phyloP scores from a whole-genome alignment of 2,329 filamentous ascomycete genomes.

The Paraphaeosphaeria sporulosa region DNA sequence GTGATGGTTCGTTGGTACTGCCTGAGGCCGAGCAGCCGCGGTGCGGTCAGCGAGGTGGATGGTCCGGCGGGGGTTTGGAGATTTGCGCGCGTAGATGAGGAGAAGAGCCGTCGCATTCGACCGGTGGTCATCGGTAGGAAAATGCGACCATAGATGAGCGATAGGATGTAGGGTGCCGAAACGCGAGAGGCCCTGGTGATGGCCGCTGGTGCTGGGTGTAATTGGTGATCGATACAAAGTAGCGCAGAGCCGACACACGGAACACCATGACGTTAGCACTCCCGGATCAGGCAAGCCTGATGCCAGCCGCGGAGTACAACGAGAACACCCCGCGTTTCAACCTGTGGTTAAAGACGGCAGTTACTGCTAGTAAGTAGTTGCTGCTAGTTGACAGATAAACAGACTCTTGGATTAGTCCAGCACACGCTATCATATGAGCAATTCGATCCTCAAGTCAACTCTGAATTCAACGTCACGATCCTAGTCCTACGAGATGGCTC shows the following conservation, averaged over 20 bases:
- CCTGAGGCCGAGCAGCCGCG: constrained; percentile 40
- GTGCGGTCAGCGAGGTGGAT: constrained; percentile 32
- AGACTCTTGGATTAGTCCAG: background rate
- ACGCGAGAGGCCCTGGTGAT: constrained; percentile 2
- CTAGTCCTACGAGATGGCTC: constrained; percentile 25
- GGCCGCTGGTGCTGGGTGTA: constrained; percentile 4
- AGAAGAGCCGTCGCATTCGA: constrained; percentile 56
- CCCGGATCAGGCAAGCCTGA: background rate
- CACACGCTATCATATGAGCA: background rate
- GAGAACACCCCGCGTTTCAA: constrained; percentile 13
- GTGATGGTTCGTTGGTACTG: constrained; percentile 45
- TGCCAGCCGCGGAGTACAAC: background rate
- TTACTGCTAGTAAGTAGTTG: background rate
- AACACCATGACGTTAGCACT: constrained; percentile 20
- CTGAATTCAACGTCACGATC: constrained; percentile 1
- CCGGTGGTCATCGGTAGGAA: constrained; percentile 50
- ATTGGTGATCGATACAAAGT: constrained; percentile 8
- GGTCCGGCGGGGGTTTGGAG: constrained; percentile 31
- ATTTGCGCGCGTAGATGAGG: constrained; percentile 49
- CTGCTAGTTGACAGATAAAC: background rate
- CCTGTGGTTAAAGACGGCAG: constrained; percentile 6
- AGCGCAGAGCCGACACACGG: constrained; percentile 20
- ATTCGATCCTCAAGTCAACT: background rate
- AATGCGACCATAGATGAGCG: constrained; percentile 39
- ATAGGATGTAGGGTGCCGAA: constrained; percentile 17